phyloP scores from a whole-genome alignment of 2,329 filamentous ascomycete species.

The Rutstroemia sp. region DNA sequence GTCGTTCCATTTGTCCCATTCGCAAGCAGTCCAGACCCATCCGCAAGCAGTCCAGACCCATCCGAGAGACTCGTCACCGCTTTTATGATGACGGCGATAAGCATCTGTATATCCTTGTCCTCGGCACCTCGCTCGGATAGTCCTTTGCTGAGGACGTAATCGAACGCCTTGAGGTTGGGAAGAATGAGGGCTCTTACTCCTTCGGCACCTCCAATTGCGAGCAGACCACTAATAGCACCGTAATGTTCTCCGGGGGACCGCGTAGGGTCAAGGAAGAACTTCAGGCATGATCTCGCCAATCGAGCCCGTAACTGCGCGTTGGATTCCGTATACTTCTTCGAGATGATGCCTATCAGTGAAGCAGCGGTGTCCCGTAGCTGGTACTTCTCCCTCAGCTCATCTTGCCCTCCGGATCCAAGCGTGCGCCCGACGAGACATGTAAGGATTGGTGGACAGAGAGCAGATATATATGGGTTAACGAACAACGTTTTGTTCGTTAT shows the following conservation, averaged over 20 bases:
- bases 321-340: slow-evolving; percentile 70
- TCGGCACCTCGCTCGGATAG: slow-evolving; percentile 43
- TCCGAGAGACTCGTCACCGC: slow-evolving; percentile 48
- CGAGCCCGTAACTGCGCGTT: slow-evolving; percentile 81
- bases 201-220: slow-evolving; percentile 65
- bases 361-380: slow-evolving; percentile 78
- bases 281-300: slow-evolving; percentile 86
- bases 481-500: slow-evolving; percentile 79
- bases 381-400: slow-evolving; percentile 58
- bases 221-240: slow-evolving; percentile 75
- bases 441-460: slow-evolving; percentile 76
- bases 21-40: slow-evolving; percentile 23
- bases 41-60: slow-evolving; percentile 27
- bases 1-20: slow-evolving; percentile 21
- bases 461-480: slow-evolving; percentile 52
- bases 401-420: slow-evolving; percentile 41
- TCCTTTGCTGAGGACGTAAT: slow-evolving; percentile 50
- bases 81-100: slow-evolving; percentile 49
- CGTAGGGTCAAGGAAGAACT: slow-evolving; percentile 81
- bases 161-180: slow-evolving; percentile 59
- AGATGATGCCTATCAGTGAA: slow-evolving; percentile 71
- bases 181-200: slow-evolving; percentile 57
- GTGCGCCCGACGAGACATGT: slow-evolving; percentile 86
- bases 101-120: slow-evolving; percentile 51
- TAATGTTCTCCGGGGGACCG: slow-evolving; percentile 82